Evolutionary conservation across 208 protist genomes (phyloP), one percentile per base, ranked within the genome.

Genomic region (Trichomonas vaginalis): DNA sequence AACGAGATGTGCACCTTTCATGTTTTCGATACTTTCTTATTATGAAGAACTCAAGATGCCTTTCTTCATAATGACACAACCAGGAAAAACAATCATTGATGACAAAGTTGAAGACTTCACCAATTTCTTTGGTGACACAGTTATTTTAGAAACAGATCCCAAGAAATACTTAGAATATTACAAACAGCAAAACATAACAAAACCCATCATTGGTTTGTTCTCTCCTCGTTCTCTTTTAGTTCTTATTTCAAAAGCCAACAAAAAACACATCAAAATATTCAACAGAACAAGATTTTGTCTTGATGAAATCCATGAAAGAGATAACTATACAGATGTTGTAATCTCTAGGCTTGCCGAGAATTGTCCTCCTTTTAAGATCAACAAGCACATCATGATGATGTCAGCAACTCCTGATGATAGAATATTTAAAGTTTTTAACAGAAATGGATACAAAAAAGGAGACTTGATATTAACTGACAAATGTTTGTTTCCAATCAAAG

Each of bases 221-320:
- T 92, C 86, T 39, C 86, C 86, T 17, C 4, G 15, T 37, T 39
- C 12, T 56, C 12, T 21, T 15, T 8, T 92, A 45, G 0, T 9
- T 12, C 9, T 92, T 37, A 2, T 92, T 35, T 21, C 86, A 12
- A 35, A 92, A 39, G 40, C 45, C 3, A 6, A 35, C 9, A 48
- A 39, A 15, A 0, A 35, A 3, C 10, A 51, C 6, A 51, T 92
- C 39, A 45, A 92, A 15, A 51, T 51, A 39, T 35, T 92, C 14
- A 39, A 8, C 9, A 48, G 6, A 92, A 92, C 86, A 8, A 48
- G 86, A 92, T 92, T 92, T 51, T 92, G 86, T 51, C 45, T 92
- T 15, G 86, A 92, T 92, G 86, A 92, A 51, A 92, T 92, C 15
- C 86, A 92, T 51, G 15, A 92, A 51, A 92, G 86, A 92, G 37